A percentile compares a stretch with the other conserved stretches of the same genome.
phyloP scores from a whole-genome alignment of 2,329 filamentous ascomycete genomes.

The Xenoacremonium recifei region DNA sequence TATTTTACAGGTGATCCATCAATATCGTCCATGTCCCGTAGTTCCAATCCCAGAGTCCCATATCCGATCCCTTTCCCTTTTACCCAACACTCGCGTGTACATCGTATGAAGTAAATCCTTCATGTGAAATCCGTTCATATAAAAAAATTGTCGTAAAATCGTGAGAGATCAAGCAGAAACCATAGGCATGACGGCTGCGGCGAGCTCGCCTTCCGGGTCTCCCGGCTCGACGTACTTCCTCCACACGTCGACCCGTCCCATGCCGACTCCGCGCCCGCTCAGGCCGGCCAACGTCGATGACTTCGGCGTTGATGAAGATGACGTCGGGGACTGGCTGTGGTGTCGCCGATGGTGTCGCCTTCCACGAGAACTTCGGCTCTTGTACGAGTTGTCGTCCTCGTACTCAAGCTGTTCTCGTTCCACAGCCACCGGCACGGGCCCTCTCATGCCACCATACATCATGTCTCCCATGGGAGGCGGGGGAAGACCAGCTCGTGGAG shows the following conservation, averaged over 20 bases:
- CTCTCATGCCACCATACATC: conserved; percentile 27
- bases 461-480: conserved; percentile 25
- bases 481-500: conserved; percentile 14
- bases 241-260: conserved; percentile 50
- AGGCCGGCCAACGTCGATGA: conserved; percentile 49
- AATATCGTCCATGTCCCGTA: too few relatives aligned
- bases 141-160: background rate
- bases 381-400: conserved; percentile 30
- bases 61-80: too few relatives aligned
- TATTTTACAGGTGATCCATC: background rate
- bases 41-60: too few relatives aligned
- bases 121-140: too few relatives aligned
- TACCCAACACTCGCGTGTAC: too few relatives aligned
- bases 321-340: conserved; percentile 28
- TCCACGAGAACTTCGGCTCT: conserved; percentile 26
- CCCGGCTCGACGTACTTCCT: conserved; percentile 46
- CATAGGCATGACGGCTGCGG: too few relatives aligned
- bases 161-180: conserved; percentile 3
- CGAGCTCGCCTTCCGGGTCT: conserved; percentile 33
- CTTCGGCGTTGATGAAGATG: conserved; percentile 38
- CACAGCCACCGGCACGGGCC: conserved; percentile 26
- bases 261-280: conserved; percentile 42
- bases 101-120: too few relatives aligned
- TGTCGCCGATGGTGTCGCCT: conserved; percentile 25
- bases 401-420: conserved; percentile 28